Evolutionary conservation across 2,329 filamentous ascomycete species (phyloP).

Genomic region (Monilinia fructicola): DNA sequence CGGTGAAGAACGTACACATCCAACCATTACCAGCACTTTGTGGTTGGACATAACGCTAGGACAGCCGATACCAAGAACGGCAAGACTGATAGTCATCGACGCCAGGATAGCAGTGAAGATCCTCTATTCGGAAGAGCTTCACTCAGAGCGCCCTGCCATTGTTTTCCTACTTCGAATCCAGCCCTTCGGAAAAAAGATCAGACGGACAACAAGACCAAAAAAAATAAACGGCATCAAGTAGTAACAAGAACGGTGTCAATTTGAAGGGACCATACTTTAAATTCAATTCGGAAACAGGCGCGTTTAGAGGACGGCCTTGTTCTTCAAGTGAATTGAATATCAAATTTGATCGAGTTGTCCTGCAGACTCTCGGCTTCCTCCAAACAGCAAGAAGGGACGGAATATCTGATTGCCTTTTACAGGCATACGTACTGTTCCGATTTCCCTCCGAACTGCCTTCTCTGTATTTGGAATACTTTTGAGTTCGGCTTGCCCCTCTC

Average conservation of each 20-base stretch:
- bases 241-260: constrained; percentile 16
- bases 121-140: constrained; percentile 25
- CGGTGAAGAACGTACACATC: constrained; percentile 1
- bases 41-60: constrained; percentile 7
- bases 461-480: constrained; percentile 3
- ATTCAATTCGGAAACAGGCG: not conserved
- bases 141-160: constrained; percentile 20
- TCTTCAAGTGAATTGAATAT: not conserved
- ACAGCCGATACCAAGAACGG: not conserved
- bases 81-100: not conserved
- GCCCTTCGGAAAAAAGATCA: constrained; percentile 31
- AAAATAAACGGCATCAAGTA: constrained; percentile 14
- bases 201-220: constrained; percentile 28
- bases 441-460: not conserved
- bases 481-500: not conserved
- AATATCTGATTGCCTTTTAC: not conserved
- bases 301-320: not conserved
- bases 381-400: not conserved
- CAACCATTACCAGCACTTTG: not conserved
- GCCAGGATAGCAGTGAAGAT: not conserved
- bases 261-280: not conserved
- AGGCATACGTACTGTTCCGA: not conserved
- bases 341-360: not conserved
- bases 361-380: not conserved
- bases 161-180: constrained; percentile 24